Evolutionary conservation across 169 alveolate genomes (phyloP), one percentile per base, ranked within the genome.

Genomic region (Theileria equi): DNA sequence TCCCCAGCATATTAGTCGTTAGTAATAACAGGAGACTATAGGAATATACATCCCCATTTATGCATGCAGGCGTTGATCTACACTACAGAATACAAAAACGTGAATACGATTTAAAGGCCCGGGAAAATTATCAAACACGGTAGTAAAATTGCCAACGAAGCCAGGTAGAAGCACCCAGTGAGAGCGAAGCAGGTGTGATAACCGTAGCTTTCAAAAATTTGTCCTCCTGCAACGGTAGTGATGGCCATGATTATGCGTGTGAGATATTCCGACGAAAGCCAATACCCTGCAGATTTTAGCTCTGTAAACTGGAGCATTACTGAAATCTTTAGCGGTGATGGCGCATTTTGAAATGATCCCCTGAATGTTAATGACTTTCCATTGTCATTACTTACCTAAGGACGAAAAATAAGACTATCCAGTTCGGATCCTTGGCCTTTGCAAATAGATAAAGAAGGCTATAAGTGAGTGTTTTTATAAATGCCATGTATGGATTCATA

Each of bases 221-320:
- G 59, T 13, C 84, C 84, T 17, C 84, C 84, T 13, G 66, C 36
- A 0, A 74, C 35, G 8, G 81, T 66, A 5, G 73, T 52, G 2
- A 52, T 58, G 25, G 66, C 66, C 41, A 64, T 40, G 40, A 74
- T 58, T 21, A 74, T 63, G 25, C 80, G 44, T 28, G 62, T 34
- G 13, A 65, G 21, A 35, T 74, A 64, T 6, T 74, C 79, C 7
- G 84, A 64, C 26, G 84, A 62, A 13, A 74, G 35, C 84, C 84
- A 74, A 53, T 55, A 74, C n/a, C 80, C 64, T 40, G 69, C 60
- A 5, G 68, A 23, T n/a, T 40, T 19, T 17, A 59, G 45, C 19
- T 35, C 66, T 72, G 73, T 74, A 49, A 57, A 48, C 36, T 66
- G 69, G 1, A 74, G 64, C 62, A 74, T 43, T 32, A 74, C 61